phyloP scores from a whole-genome alignment of 208 protist genomes.

The Acanthamoeba healyi region DNA sequence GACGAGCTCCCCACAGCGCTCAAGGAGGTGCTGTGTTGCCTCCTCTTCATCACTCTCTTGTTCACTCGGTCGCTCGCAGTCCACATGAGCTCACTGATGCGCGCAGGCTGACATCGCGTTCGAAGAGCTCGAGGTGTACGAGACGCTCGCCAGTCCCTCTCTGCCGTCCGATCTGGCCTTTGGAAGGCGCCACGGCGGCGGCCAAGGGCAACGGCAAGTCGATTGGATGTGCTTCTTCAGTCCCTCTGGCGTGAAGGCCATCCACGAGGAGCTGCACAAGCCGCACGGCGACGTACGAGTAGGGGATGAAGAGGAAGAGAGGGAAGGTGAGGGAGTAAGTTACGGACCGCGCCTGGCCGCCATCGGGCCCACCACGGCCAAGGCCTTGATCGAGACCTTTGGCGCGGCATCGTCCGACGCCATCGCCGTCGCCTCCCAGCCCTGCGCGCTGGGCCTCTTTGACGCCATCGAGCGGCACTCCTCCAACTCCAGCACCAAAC shows the following conservation, averaged over 20 bases:
- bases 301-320: neutral
- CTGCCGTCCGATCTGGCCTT: constrained; percentile 17
- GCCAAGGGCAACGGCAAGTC: neutral
- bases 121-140: constrained; percentile 32
- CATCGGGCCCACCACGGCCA: constrained; percentile 30
- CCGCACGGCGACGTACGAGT: too few species aligned
- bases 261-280: neutral
- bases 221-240: constrained; percentile 65
- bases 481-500: neutral
- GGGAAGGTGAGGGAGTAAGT: neutral
- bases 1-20: neutral
- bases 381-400: neutral
- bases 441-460: neutral
- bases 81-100: neutral
- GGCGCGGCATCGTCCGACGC: neutral
- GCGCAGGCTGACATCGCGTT: neutral
- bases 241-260: constrained; percentile 41
- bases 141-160: constrained; percentile 20
- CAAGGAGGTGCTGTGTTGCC: neutral
- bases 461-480: neutral
- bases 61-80: neutral
- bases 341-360: neutral
- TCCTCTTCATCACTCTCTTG: neutral
- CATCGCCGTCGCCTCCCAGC: neutral
- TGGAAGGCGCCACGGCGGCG: neutral